Evolutionary conservation across 75 land plant species (phyloP).

Genomic region (Cryptomeria japonica): DNA sequence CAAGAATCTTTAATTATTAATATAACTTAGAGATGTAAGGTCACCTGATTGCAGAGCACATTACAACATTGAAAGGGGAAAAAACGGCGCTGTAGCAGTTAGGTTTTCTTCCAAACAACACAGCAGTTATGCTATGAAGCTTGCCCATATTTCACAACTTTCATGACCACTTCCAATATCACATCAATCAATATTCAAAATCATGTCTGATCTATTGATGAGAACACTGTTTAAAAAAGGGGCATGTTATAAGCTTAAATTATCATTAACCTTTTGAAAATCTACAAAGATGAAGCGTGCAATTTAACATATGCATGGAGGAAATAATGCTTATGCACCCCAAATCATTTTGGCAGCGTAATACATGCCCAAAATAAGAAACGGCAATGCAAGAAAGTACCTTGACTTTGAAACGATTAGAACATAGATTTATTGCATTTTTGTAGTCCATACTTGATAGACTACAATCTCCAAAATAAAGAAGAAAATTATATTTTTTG

Average conservation of each 20-base stretch:
- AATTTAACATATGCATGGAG: background rate
- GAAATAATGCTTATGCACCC: background rate
- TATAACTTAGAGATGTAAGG: background rate
- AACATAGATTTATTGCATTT: background rate
- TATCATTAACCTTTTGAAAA: background rate
- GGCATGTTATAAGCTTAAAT: background rate
- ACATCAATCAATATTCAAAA: background rate
- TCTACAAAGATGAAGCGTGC: background rate
- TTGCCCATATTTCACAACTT: background rate
- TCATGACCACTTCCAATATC: background rate
- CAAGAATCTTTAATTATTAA: background rate
- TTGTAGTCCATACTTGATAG: no score
- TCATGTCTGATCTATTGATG: background rate
- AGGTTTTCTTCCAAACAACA: background rate
- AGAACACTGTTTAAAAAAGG: background rate
- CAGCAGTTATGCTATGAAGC: background rate
- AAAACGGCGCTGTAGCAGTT: background rate
- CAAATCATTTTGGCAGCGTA: background rate
- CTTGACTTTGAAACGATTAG: background rate
- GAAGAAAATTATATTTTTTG: background rate
- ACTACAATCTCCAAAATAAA: background rate
- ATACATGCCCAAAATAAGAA: background rate
- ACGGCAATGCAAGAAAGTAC: background rate
- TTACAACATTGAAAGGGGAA: background rate
- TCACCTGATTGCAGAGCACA: background rate